Evolutionary conservation across 2,329 filamentous ascomycete species (phyloP), one percentile per base, ranked within the genome.

Genomic region (Huntiella abstrusa): DNA sequence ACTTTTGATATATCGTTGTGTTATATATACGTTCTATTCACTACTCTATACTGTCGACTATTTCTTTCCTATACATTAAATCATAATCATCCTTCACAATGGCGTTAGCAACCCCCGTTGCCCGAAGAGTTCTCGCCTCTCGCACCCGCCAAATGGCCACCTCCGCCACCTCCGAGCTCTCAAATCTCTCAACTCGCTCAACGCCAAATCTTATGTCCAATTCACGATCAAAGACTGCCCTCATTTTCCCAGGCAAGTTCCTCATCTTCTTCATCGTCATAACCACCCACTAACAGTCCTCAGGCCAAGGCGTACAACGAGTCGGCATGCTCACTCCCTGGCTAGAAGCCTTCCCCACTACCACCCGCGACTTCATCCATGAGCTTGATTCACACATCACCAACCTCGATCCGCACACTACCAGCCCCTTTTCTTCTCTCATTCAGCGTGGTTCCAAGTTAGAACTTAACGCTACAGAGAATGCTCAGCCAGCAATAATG

Each of bases 401-500:
- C 28, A 34, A n/a, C 8, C 28, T 15, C n/a, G 41, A 43, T 19
- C 32, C 34, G 12, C 73, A 75, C 19, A 46, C 40, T 17, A 73
- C 80, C 54, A 77, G 79, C 56, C 77, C 78, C 52, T 71, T 96
- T 48, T 86, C 83, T 35, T 68, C 70, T 19, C 70, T 88, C 49
- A 94, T 95, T 54, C 76, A 79, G 50, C 68, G 83, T 22, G 87
- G 88, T 0, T 83, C 88, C 1, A 83, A 82, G 54, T 76, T 75
- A 47, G 64, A 70, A 44, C 74, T 96, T 47, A 92, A 83, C 36
- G 73, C 75, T 48, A 95, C 88, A 4, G 75, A 82, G 53, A 87
- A 93, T 58, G 83, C 88, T 3, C 88, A 96, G 61, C 88, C 88
- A 1, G 87, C 88, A 55, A 94, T 95, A 61, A 93, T 96, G 85